Evolutionary conservation across 257 asterid species (phyloP).

Genomic region (Salvia hispanica): DNA sequence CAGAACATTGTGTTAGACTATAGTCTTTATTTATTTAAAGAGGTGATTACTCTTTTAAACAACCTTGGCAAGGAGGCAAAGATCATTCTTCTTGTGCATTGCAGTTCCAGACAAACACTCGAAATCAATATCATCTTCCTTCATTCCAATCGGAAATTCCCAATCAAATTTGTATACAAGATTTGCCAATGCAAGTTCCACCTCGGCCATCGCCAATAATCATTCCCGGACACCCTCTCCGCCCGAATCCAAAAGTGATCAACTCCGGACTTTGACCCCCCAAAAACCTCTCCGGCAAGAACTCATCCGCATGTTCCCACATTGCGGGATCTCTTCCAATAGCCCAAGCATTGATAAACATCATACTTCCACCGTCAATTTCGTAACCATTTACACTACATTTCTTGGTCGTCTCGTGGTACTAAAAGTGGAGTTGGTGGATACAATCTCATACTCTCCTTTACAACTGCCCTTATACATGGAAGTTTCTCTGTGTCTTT

Average conservation of each 20-base stretch:
- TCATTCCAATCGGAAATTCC: neutral
- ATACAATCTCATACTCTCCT: constrained; percentile 34
- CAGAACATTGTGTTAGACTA: too few relatives aligned
- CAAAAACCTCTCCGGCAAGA: constrained; percentile 38
- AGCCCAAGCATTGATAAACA: constrained; percentile 33
- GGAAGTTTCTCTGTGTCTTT: constrained; percentile 30
- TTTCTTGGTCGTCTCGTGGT: constrained; percentile 29
- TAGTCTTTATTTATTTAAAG: too few relatives aligned
- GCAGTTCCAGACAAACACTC: neutral
- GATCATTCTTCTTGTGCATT: neutral
- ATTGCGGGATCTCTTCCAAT: constrained; percentile 18
- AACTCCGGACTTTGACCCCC: constrained; percentile 21
- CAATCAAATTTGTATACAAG: neutral
- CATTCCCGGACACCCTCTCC: neutral
- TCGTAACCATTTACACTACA: constrained; percentile 27
- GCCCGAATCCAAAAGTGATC: neutral
- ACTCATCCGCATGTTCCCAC: constrained; percentile 36
- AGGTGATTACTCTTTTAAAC: too few relatives aligned
- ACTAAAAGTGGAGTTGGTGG: constrained; percentile 35
- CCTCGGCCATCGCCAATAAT: neutral
- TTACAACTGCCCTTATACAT: constrained; percentile 33
- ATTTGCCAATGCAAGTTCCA: neutral
- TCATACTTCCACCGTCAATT: constrained; percentile 27
- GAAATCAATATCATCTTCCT: neutral
- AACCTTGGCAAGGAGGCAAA: neutral